phyloP scores from a whole-genome alignment of 2,329 filamentous ascomycete genomes.

The Stagonosporopsis chrysanthemi region DNA sequence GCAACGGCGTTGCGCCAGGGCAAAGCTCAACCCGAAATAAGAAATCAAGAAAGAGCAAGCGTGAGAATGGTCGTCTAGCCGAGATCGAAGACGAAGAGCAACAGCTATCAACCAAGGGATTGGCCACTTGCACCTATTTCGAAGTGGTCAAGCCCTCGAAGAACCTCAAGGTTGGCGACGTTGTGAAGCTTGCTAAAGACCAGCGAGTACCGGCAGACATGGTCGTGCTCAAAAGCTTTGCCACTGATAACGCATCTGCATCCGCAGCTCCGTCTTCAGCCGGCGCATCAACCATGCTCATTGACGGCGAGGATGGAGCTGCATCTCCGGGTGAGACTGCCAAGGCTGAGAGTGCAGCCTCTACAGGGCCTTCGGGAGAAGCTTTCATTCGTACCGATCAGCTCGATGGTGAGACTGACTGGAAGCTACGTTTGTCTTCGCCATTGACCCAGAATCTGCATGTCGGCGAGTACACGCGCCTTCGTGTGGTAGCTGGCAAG shows the following conservation, averaged over 20 bases:
- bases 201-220: slow-evolving; percentile 95
- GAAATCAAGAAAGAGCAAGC: slow-evolving; percentile 44
- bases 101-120: slow-evolving; percentile 40
- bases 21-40: slow-evolving; percentile 40
- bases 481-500: slow-evolving; percentile 81
- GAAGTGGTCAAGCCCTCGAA: slow-evolving; percentile 83
- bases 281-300: slow-evolving; percentile 24
- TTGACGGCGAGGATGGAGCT: slow-evolving; percentile 24
- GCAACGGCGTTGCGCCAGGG: slow-evolving; percentile 44
- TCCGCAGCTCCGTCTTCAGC: slow-evolving; percentile 7
- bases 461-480: slow-evolving; percentile 70
- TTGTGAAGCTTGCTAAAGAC: slow-evolving; percentile 91
- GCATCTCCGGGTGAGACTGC: slow-evolving; percentile 22
- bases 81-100: slow-evolving; percentile 76
- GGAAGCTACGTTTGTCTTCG: slow-evolving; percentile 92
- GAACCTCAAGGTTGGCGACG: slow-evolving; percentile 91
- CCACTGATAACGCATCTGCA: slow-evolving; percentile 38
- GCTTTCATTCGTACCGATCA: slow-evolving; percentile 98
- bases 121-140: slow-evolving; percentile 59
- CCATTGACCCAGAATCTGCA: slow-evolving; percentile 82
- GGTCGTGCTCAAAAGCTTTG: slow-evolving; percentile 84
- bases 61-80: slow-evolving; percentile 58
- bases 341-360: slow-evolving; percentile 27
- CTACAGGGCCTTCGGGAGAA: slow-evolving; percentile 69
- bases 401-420: slow-evolving; percentile 96